phyloP scores from a whole-genome alignment of 345 rosid species.

The Eucalyptus polybractea region DNA sequence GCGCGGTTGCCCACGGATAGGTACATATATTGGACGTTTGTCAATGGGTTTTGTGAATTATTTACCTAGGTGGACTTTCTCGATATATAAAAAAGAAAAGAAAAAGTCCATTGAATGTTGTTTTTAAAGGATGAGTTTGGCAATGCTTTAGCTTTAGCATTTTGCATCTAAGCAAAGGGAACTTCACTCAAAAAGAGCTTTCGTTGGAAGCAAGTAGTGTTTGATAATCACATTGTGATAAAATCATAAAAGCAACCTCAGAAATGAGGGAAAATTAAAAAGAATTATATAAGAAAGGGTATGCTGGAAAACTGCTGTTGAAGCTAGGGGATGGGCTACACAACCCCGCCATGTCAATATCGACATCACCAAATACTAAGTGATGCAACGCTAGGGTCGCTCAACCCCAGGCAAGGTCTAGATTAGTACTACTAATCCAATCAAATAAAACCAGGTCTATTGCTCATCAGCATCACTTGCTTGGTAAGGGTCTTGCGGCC shows the following conservation, averaged over 20 bases:
- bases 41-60: neutral
- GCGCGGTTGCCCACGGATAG: rapidly evolving
- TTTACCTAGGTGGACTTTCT: neutral
- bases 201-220: neutral
- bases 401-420: neutral
- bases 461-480: neutral
- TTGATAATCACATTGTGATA: neutral
- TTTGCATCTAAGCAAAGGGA: neutral
- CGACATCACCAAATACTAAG: neutral
- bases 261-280: neutral
- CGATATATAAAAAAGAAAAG: neutral
- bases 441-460: neutral
- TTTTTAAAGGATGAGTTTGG: neutral
- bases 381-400: neutral
- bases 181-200: neutral
- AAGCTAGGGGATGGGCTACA: neutral
- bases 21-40: neutral
- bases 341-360: neutral
- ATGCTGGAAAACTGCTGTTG: neutral
- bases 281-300: neutral
- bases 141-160: neutral
- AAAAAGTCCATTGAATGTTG: neutral
- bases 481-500: neutral
- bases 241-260: neutral
- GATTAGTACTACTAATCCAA: neutral